Base-by-base conservation (phyloP, 1,284 basidiomycete species). In the Sparassis latifolia region DNA sequence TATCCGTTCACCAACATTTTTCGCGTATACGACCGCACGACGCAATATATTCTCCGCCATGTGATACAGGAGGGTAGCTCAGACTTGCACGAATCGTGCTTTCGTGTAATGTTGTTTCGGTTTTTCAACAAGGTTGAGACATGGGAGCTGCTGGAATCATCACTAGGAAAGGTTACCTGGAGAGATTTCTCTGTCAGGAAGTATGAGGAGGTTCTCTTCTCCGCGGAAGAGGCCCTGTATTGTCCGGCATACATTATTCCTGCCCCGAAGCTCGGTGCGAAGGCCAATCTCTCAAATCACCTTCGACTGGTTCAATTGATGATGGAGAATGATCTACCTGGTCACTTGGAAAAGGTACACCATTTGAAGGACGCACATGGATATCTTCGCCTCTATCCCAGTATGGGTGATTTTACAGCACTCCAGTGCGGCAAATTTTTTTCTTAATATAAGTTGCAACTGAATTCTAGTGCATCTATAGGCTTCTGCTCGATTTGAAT, bases 1-100 rank as follows among this genome's bases (percentile, higher is more conserved):
- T 66, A 68, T 48, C 64, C 66, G 7, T 76, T 74, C 57, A 72
- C 70, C 41, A 75, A 76, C 57, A 66, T 74, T 44, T 76, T 67
- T 51, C 67, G 74, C 37, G 64, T 71, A 10, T 66, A 67, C 48
- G 74, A 76, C 58, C 66, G 70, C 28, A 66, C 64, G 40, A 69
- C 70, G 9, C 73, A 75, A 53, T 76, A 67, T 47, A 62, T 75
- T 49, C 59, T 75, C 6, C 62, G 52, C n/a, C 53, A 69, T 27
- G 71, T 76, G 44, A 67, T 76, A 42, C 52, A 60, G 31, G 53
- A 66, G 39, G 72, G 73, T 32, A 58, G 61, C 44, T 67, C 66
- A 43, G 59, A 63, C 43, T 55, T 71, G 41, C 56, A 65, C 30
- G 74, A 76, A 52, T 61, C 66, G 29, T 69, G 66, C 55, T 76